These are phyloP conservation scores for Geotrichum fermentans DNA, from an alignment of 1,139 yeast species.

Conservation along the genomic window DNA sequence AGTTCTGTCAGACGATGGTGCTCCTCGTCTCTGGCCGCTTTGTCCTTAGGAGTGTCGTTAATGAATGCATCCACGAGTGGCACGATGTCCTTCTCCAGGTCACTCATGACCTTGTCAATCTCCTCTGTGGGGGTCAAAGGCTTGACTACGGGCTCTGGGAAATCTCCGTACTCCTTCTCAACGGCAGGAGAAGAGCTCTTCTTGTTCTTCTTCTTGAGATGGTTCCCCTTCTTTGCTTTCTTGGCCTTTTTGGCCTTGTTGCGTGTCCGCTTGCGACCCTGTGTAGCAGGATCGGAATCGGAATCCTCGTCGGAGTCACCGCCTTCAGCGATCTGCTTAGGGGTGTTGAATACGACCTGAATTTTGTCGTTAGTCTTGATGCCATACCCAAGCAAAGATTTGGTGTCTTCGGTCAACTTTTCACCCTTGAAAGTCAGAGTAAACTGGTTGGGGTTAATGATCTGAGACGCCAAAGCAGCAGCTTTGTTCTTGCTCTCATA, in stretches of 20 bases:
- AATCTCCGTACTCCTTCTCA: constrained; percentile 15
- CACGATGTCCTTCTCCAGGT: constrained; percentile 32
- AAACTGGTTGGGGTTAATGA: constrained; percentile 27
- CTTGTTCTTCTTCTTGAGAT: constrained; percentile 20
- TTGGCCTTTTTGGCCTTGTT: constrained; percentile 16
- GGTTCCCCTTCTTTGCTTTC: constrained; percentile 14
- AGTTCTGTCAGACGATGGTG: constrained; percentile 38
- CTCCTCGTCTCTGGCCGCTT: constrained; percentile 32
- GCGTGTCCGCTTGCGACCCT: constrained; percentile 14
- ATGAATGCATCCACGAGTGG: constrained; percentile 37
- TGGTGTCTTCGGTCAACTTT: constrained; percentile 33
- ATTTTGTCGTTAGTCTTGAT: constrained; percentile 33
- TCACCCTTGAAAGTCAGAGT: constrained; percentile 33
- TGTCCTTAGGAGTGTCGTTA: constrained; percentile 30
- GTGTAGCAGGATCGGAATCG: neutral
- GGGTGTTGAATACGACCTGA: constrained; percentile 25
- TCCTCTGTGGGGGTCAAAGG: constrained; percentile 33
- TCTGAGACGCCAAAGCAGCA: constrained; percentile 1
- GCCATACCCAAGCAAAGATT: constrained; percentile 32
- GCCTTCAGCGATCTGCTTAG: neutral
- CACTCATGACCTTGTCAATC: constrained; percentile 30
- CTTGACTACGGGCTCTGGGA: constrained; percentile 19
- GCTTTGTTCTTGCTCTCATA: constrained; percentile 5
- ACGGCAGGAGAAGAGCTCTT: constrained; percentile 9
- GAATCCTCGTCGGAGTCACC: constrained; percentile 21